Evolutionary conservation across 2,329 filamentous ascomycete genomes (phyloP).

Genomic region (Escovopsis sp.): DNA sequence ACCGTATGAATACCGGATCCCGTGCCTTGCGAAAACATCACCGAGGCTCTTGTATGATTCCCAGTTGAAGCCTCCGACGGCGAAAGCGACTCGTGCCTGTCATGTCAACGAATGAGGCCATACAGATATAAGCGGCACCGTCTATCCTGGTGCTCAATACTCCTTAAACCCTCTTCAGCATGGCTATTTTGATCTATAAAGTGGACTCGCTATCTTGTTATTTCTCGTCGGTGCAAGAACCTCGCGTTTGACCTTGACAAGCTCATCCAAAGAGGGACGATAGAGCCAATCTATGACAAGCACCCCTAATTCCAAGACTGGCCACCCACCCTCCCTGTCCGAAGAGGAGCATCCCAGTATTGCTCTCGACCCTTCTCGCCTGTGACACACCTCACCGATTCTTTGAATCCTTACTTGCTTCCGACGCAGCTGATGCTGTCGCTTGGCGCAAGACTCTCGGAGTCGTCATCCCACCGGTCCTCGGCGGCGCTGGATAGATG

Average conservation of each 20-base stretch:
- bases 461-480: constrained; percentile 31
- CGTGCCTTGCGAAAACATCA: too few relatives aligned
- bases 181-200: neutral
- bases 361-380: neutral
- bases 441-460: constrained; percentile 39
- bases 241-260: too few relatives aligned
- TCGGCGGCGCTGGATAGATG: constrained; percentile 12
- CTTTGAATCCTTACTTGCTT: constrained; percentile 14
- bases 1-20: too few relatives aligned
- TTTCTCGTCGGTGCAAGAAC: too few relatives aligned
- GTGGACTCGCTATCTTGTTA: too few relatives aligned
- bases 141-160: neutral
- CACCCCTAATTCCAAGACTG: neutral
- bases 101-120: too few relatives aligned
- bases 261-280: too few relatives aligned
- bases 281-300: too few relatives aligned
- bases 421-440: constrained; percentile 51
- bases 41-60: too few relatives aligned
- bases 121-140: neutral
- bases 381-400: constrained; percentile 5
- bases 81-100: too few relatives aligned
- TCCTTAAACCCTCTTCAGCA: neutral
- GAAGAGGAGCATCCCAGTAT: too few relatives aligned
- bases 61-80: too few relatives aligned
- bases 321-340: neutral